Base-by-base conservation (phyloP, 2,329 filamentous ascomycete genomes). In the Curvularia spicifera region DNA sequence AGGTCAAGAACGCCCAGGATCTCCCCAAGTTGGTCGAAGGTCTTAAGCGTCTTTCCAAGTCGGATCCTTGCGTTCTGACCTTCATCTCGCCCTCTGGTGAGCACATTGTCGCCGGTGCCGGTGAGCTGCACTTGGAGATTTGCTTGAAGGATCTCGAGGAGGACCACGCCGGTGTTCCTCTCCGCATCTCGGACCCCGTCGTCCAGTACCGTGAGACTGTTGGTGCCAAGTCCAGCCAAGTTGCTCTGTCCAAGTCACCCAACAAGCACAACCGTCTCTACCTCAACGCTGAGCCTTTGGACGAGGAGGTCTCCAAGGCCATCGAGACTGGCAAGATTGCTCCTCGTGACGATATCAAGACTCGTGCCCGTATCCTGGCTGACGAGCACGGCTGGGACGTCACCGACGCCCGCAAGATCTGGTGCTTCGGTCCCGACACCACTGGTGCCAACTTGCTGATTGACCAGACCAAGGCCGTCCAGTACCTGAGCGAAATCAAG, bases 201-300 rank as follows among this genome's bases (percentile, higher is more conserved):
- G 95, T 98, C 78, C 88, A 92, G 80, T 99, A 96, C 89, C 93
- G 95, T 88, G 95, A 99, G 89, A 96, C 94, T 67, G 94, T 99
- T 76, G 81, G 82, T 72, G 85, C 68, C 76, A 88, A 88, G 78
- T 98, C 95, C 55, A 91, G 89, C 87, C 98, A 98, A 77, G 96
- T 91, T 77, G 95, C 95, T 71, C 87, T 99, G 76, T 98, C 95
- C 82, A 99, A 99, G 87, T 99, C 95, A 48, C 95, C 95, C 85
- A 99, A 99, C 91, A 99, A 99, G 92, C 95, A 99, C 91, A 99
- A 99, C 88, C 94, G 95, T 93, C 87, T 99, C 63, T 99, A 98
- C 87, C 89, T 99, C 83, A 87, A 87, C 81, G 95, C 95, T 68
- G 84, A 93, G 83, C 95, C 95, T 73, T 86, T 99, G 56, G 87